Percentiles rank a stretch among this genome's conserved stretches.
Conservation (phyloP, 306 rosid genomes). For the Fagus sylvatica region DNA sequence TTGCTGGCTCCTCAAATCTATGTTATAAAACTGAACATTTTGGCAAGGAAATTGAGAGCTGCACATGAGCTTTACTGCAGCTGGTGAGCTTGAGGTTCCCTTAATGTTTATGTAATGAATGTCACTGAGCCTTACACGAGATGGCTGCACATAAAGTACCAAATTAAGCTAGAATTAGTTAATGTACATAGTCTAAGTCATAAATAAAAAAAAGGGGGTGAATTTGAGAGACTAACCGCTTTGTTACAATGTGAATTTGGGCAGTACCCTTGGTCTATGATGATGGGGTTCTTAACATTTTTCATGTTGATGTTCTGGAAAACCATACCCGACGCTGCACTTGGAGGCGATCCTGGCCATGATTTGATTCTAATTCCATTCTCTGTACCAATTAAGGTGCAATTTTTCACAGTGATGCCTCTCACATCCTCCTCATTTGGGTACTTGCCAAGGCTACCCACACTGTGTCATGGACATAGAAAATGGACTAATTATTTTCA, state of each 20-base stretch:
- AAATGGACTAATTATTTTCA: too few relatives aligned
- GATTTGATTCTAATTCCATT: slow-evolving; percentile 50
- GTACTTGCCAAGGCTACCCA: slow-evolving; percentile 48
- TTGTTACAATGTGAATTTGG: background rate
- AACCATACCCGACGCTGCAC: slow-evolving; percentile 34
- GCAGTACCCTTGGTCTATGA: slow-evolving; percentile 45
- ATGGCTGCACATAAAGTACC: slow-evolving; percentile 35
- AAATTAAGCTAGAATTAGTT: too few relatives aligned
- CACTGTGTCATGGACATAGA: slow-evolving; percentile 1
- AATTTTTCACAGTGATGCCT: slow-evolving; percentile 37
- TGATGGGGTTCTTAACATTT: slow-evolving; percentile 39
- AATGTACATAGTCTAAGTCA: too few relatives aligned
- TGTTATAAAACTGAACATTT: slow-evolving; percentile 39
- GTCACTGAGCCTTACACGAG: slow-evolving; percentile 49
- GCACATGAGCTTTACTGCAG: slow-evolving; percentile 58
- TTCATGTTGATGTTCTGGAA: slow-evolving; percentile 37
- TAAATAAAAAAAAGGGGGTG: background rate
- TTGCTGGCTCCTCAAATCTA: slow-evolving; percentile 30
- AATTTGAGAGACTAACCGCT: slow-evolving; percentile 17
- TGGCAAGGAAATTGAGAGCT: slow-evolving; percentile 59
- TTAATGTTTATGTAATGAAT: slow-evolving; percentile 39
- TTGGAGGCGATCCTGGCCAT: slow-evolving; percentile 44
- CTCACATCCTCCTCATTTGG: slow-evolving; percentile 30
- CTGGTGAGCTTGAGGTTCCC: slow-evolving; percentile 47
- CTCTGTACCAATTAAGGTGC: slow-evolving; percentile 27